These are phyloP conservation scores for Zygoascus meyerae DNA, from an alignment of 1,139 yeast species.

Conservation along the genomic window DNA sequence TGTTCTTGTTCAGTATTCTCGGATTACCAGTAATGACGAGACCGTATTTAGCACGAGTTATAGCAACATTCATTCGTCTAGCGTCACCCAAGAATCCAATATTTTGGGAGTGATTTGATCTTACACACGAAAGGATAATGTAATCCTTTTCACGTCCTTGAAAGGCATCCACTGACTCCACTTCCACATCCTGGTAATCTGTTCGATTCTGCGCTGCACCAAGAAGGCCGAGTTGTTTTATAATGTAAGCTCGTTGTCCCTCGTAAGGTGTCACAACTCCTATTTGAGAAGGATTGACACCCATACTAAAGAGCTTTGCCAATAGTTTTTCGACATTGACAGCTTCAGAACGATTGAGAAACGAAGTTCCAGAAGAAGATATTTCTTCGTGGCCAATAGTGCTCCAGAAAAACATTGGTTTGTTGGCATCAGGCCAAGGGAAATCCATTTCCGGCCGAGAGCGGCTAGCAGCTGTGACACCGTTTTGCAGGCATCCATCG, in stretches of 20 bases:
- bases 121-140: constrained; percentile 82
- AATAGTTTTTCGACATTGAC: constrained; percentile 81
- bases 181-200: constrained; percentile 68
- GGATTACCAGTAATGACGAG: constrained; percentile 82
- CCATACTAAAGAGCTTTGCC: constrained; percentile 67
- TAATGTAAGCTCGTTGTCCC: constrained; percentile 82
- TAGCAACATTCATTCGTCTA: constrained; percentile 84
- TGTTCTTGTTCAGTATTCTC: constrained; percentile 61
- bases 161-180: constrained; percentile 91
- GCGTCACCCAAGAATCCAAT: constrained; percentile 90
- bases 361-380: constrained; percentile 78
- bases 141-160: constrained; percentile 95
- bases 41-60: constrained; percentile 88
- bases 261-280: constrained; percentile 94
- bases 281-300: constrained; percentile 74
- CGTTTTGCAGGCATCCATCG: constrained; percentile 88
- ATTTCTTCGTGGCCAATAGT: constrained; percentile 86
- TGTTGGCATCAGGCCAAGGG: constrained; percentile 83
- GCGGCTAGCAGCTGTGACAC: constrained; percentile 74
- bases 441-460: constrained; percentile 50
- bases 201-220: constrained; percentile 55
- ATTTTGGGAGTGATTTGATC: constrained; percentile 76
- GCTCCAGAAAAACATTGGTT: constrained; percentile 96
- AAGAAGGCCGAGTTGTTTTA: constrained; percentile 71
- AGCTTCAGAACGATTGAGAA: constrained; percentile 82